Evolutionary conservation across 1,139 yeast genomes (phyloP).

Genomic region (Meyerozyma carpophila): DNA sequence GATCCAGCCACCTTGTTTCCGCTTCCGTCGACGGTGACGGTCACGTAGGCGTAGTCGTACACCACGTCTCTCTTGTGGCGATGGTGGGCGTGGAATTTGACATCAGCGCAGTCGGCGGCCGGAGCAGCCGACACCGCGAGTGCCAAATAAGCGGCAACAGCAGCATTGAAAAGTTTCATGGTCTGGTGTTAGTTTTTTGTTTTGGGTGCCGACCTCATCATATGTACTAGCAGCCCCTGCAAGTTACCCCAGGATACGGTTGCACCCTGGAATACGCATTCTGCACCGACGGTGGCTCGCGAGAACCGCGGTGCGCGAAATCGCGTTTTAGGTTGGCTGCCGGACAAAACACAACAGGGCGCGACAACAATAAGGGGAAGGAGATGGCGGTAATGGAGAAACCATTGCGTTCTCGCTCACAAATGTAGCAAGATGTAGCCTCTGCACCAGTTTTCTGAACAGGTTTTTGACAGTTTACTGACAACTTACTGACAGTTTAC

Average conservation of each 20-base stretch:
- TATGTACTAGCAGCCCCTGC: background rate
- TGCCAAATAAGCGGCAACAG: slow-evolving; percentile 25
- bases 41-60: slow-evolving; percentile 74
- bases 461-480: no score
- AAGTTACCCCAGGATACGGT: slow-evolving; percentile 1
- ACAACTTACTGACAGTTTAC: no score
- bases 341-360: background rate
- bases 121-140: slow-evolving; percentile 24
- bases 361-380: background rate
- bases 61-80: slow-evolving; percentile 75
- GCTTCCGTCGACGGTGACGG: slow-evolving; percentile 64
- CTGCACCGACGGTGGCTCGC: background rate
- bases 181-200: background rate
- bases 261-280: background rate
- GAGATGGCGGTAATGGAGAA: background rate
- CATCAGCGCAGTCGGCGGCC: slow-evolving; percentile 30
- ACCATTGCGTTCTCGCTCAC: no score
- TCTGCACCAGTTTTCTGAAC: no score
- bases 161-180: slow-evolving; percentile 8
- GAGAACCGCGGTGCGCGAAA: background rate
- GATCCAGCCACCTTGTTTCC: slow-evolving; percentile 47
- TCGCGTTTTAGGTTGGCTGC: background rate
- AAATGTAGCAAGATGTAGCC: no score
- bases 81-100: slow-evolving; percentile 53
- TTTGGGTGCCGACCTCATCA: background rate